Evolutionary conservation across 768 basidiomycete genomes (phyloP), one percentile per base, ranked within the genome.

Genomic region (Podaxis sp.): DNA sequence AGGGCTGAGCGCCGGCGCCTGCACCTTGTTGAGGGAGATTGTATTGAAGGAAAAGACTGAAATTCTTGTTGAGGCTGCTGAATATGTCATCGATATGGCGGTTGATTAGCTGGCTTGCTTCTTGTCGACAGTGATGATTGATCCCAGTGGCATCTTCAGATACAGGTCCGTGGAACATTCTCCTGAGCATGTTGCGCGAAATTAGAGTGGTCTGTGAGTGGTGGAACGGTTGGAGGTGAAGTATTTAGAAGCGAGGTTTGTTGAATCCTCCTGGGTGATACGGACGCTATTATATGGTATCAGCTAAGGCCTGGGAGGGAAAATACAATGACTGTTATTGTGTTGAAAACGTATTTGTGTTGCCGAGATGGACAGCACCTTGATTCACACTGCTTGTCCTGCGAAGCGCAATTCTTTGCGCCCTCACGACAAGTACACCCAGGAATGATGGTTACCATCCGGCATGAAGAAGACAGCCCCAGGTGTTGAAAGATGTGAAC

Each of bases 31-130:
- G 46, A 30, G 57, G 17, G 24, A 36, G 19, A 24, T 33, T 49
- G 13, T 59, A 6, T 13, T n/a, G 44, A 15, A 39, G 33, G 26
- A 8, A 11, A n/a, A 15, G 11, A 24, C 46, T 40, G 19, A 57
- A 13, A 22, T 44, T 42, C 8, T 11, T 24, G 26, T 57, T 28
- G 38, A 57, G 56, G 40, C 30, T 40, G 7, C 19, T n/a, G 40
- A 57, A 57, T 42, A 57, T 28, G 15, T 46, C 24, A 26, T 57
- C 26, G 56, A 57, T 9, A 22, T 57, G 56, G 56, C 56, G 56
- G 15, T 42, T 57, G 39, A 57, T 28, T 11, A 57, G 28, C 13
- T 44, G 22, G 4, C 7, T n/a, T 28, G 56, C 36, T 44, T 30
- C 26, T 57, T 57, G 56, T 42, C 39, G 56, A 38, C 40, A 44